Base-by-base conservation (phyloP, 768 basidiomycete species). In the Lactarius quietus region DNA sequence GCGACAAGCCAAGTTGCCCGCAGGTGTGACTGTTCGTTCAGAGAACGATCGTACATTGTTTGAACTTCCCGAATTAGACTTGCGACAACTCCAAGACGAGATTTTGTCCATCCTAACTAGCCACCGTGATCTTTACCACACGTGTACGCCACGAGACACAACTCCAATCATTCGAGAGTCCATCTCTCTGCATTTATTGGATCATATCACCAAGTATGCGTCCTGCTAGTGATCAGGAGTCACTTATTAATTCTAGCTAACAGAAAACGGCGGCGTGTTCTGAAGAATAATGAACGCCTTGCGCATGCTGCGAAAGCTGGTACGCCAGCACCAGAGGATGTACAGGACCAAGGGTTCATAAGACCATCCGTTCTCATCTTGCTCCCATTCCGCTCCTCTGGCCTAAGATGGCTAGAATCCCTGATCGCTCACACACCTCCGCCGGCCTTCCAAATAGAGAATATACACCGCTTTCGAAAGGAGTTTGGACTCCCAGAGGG, bases 261-360 rank as follows among this genome's bases (percentile, higher is more conserved):
- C 71, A 98, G 95, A 81, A 97, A 95, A 71, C 92, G 96, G 26
- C 87, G 91, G 20, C 84, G 86, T 10, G 83, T 99, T 38, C 80
- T 98, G 2, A 95, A 95, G 76, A 98, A 95, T 76, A 98, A 98
- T 71, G 93, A 96, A 68, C 90, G 90, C 45, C 81, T 98, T n/a
- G 82, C 90, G 0, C 84, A 87, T 68, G 85, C 87, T 12, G 76
- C 82, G 12, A 88, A 91, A 74, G 74, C 81, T 1, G 78, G 81
- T 41, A 76, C 78, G 8, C 79, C 85, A 28, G 80, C 84, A 2
- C 87, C 87, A 2, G 86, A 88, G 75, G 86, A 92, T 66, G 83
- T 92, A 17, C 92, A 93, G 77, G 97, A 99, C 73, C 97, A 98
- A 82, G 96, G 96, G 31, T 98, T 98, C 77, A 97, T 95, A 8